Evolutionary conservation across 345 rosid genomes (phyloP).

Genomic region (Melaleuca alternifolia): DNA sequence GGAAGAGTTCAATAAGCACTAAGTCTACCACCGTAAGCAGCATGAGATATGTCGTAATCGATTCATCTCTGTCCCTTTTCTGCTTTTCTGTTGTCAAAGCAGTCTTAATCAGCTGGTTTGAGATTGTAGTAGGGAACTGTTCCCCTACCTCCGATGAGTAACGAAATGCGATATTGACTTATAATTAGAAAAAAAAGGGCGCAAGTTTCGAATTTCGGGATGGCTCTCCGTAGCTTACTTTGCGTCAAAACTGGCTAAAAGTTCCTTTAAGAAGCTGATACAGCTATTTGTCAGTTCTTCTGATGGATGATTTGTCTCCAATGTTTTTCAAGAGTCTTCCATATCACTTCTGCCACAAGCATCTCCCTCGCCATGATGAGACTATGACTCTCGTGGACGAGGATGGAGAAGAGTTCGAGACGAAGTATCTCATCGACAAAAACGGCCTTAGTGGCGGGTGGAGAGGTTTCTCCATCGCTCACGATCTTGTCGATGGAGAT

Average conservation of each 20-base stretch:
- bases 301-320: not conserved
- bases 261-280: not conserved
- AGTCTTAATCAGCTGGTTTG: not conserved
- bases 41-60: not conserved
- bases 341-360: constrained; percentile 31
- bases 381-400: constrained; percentile 25
- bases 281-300: not conserved
- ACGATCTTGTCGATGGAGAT: constrained; percentile 36
- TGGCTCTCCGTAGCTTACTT: not conserved
- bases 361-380: constrained; percentile 33
- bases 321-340: constrained; percentile 30
- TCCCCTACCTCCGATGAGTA: no score
- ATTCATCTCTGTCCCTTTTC: not conserved
- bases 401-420: constrained; percentile 14
- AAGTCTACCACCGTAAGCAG: not conserved
- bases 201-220: not conserved
- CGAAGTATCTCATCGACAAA: constrained; percentile 32
- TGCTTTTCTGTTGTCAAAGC: not conserved
- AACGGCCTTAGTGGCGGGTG: constrained; percentile 45
- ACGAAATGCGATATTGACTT: no score
- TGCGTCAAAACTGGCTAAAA: not conserved
- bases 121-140: not conserved
- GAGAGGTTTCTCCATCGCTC: constrained; percentile 43
- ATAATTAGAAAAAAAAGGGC: not conserved
- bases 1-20: not conserved